Conservation (phyloP, 2,329 filamentous ascomycete species). For the Fusarium sacchari region DNA sequence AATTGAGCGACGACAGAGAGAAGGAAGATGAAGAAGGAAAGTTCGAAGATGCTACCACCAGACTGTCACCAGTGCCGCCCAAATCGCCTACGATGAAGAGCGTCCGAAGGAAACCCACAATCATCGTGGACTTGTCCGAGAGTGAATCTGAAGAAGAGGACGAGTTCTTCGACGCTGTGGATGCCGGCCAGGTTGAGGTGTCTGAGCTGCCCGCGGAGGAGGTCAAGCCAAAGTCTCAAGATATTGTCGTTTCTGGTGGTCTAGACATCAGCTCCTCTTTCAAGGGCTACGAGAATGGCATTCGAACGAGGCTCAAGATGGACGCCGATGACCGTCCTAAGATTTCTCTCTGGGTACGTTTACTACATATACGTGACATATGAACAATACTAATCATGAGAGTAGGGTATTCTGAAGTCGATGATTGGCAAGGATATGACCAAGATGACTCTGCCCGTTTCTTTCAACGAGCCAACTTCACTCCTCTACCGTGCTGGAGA, state of each 20-base stretch:
- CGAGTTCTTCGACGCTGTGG: conserved; percentile 97
- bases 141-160: conserved; percentile 85
- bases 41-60: conserved; percentile 38
- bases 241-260: conserved; percentile 53
- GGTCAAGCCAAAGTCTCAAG: conserved; percentile 55
- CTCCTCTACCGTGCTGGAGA: conserved; percentile 93
- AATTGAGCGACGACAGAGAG: conserved; percentile 38
- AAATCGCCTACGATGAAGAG: conserved; percentile 43
- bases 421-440: conserved; percentile 99
- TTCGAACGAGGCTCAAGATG: conserved; percentile 82
- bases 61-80: conserved; percentile 10
- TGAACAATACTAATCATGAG: conserved; percentile 35
- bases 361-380: not conserved
- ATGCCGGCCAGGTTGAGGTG: conserved; percentile 89
- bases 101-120: conserved; percentile 66
- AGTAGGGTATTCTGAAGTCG: conserved; percentile 91
- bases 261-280: conserved; percentile 81
- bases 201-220: conserved; percentile 70
- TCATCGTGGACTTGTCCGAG: conserved; percentile 81
- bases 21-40: conserved; percentile 33
- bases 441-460: conserved; percentile 98
- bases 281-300: conserved; percentile 89
- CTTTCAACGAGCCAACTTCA: conserved; percentile 98
- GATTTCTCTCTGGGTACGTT: conserved; percentile 91
- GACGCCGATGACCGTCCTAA: conserved; percentile 93